phyloP scores from a whole-genome alignment of 345 rosid species.

The Excoecaria agallocha region DNA sequence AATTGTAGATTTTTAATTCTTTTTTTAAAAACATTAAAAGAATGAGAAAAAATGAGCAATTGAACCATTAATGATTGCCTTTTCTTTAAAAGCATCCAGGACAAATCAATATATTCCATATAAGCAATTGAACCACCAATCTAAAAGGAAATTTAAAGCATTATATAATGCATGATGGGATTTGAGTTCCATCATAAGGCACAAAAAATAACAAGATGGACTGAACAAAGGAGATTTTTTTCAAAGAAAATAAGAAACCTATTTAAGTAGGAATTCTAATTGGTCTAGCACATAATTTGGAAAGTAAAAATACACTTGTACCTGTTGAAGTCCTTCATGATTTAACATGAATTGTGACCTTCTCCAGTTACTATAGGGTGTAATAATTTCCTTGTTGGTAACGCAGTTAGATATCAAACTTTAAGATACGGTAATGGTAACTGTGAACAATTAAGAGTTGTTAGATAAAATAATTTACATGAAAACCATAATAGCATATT shows the following conservation, averaged over 20 bases:
- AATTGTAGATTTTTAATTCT: too few relatives aligned
- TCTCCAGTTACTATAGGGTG: conserved; percentile 95
- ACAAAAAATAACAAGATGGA: background rate
- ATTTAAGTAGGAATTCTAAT: background rate
- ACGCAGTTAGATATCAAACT: conserved; percentile 75
- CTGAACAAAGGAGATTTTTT: background rate
- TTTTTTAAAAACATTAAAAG: background rate
- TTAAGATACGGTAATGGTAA: conserved; percentile 84
- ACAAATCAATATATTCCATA: too few relatives aligned
- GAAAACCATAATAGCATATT: background rate
- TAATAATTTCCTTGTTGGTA: conserved; percentile 66
- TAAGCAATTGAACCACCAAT: too few relatives aligned
- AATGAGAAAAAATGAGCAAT: background rate
- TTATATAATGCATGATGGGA: too few relatives aligned
- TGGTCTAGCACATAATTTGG: background rate
- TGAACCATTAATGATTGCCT: too few relatives aligned
- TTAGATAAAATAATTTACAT: conserved; percentile 13
- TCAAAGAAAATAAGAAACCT: background rate
- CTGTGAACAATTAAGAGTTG: conserved; percentile 41
- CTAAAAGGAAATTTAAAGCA: too few relatives aligned
- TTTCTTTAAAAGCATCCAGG: too few relatives aligned
- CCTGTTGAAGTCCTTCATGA: conserved; percentile 90
- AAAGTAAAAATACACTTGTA: conserved; percentile 21
- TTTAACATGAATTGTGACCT: conserved; percentile 68
- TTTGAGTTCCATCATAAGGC: background rate